These are phyloP conservation scores for Parachaetomium inaequale DNA, from an alignment of 495 filamentous ascomycete species.

Conservation along the genomic window DNA sequence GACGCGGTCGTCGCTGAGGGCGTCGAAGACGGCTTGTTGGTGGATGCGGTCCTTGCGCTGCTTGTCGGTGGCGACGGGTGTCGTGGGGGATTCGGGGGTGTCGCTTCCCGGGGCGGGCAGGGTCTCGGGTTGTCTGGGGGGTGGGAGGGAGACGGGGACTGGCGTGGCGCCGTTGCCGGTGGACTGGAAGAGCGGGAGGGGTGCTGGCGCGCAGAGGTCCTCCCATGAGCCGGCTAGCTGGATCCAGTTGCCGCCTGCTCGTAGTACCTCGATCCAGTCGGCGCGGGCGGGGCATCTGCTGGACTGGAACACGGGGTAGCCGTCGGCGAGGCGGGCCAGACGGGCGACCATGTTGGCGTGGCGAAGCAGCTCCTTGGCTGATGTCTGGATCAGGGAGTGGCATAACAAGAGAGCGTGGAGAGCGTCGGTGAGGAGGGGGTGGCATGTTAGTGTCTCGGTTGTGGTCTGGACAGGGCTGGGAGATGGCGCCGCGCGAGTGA, in stretches of 20 bases:
- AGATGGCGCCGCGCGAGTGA: slow-evolving; percentile 18
- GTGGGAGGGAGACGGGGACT: slow-evolving; percentile 14
- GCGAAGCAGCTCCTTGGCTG: slow-evolving; percentile 65
- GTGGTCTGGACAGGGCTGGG: slow-evolving; percentile 32
- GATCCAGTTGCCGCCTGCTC: slow-evolving; percentile 62
- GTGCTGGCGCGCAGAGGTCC: slow-evolving; percentile 63
- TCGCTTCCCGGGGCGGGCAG: slow-evolving; percentile 5
- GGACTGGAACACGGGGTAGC: slow-evolving; percentile 74
- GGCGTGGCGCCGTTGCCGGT: slow-evolving; percentile 5
- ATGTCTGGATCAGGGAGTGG: slow-evolving; percentile 70
- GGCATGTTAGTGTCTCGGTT: slow-evolving; percentile 70
- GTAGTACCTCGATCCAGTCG: slow-evolving; percentile 75
- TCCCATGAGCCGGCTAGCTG: slow-evolving; percentile 63
- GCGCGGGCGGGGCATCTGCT: slow-evolving; percentile 66
- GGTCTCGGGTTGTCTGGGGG: not conserved
- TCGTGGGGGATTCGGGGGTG: not conserved
- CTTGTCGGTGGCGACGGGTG: slow-evolving; percentile 30
- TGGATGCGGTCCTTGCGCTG: slow-evolving; percentile 52
- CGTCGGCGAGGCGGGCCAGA: slow-evolving; percentile 67
- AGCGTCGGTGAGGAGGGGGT: slow-evolving; percentile 71
- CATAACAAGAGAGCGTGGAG: slow-evolving; percentile 69
- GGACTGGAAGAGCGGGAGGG: slow-evolving; percentile 43
- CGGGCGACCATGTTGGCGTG: slow-evolving; percentile 76
- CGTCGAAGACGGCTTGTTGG: slow-evolving; percentile 62
- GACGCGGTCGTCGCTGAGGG: slow-evolving; percentile 60